These are phyloP conservation scores for Colletotrichum sp. DNA, from an alignment of 2,329 filamentous ascomycete species.

Conservation along the genomic window DNA sequence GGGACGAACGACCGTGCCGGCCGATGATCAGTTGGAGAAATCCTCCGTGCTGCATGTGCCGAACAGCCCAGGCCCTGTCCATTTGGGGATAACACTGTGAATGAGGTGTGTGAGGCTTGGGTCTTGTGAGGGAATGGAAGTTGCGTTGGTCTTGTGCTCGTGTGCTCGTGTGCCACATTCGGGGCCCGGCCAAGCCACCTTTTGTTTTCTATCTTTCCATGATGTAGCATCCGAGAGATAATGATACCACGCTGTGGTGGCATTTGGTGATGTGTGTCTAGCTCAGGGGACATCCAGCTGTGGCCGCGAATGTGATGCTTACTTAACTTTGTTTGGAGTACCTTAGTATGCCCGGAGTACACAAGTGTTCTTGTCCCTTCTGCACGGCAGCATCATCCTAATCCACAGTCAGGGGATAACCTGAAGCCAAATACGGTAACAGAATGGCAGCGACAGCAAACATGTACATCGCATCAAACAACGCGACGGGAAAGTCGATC, in stretches of 20 bases:
- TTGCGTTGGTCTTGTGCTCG: conserved; percentile 8
- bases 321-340: neutral
- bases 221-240: neutral
- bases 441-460: neutral
- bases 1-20: neutral
- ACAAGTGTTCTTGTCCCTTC: neutral
- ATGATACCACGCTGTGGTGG: neutral
- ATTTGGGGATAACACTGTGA: neutral
- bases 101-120: neutral
- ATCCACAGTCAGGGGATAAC: neutral
- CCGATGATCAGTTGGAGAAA: conserved; percentile 14
- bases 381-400: conserved; percentile 13
- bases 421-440: neutral
- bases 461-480: neutral
- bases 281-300: neutral
- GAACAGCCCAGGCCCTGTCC: neutral
- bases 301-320: neutral
- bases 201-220: neutral
- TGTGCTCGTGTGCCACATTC: conserved; percentile 17
- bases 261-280: neutral
- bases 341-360: too few relatives aligned
- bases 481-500: neutral
- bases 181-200: conserved; percentile 2
- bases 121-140: neutral
- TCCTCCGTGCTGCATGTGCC: neutral